These are phyloP conservation scores for Venturia effusa DNA, from an alignment of 2,329 filamentous ascomycete genomes.

Conservation along the genomic window DNA sequence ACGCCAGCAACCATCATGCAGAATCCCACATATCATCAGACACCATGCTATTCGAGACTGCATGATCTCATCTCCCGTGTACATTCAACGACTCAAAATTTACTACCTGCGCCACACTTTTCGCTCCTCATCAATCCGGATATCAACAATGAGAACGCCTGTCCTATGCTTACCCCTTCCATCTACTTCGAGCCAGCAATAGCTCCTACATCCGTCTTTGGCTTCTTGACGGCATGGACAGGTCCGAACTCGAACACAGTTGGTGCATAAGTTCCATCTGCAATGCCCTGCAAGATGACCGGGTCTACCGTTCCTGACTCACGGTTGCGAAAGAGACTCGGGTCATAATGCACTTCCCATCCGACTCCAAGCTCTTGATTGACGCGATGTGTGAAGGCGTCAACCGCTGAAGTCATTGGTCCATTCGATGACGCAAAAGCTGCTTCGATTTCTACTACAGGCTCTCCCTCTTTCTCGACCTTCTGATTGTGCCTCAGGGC, in stretches of 20 bases:
- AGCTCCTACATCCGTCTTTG: not conserved
- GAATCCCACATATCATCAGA: not conserved
- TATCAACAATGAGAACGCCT: not conserved
- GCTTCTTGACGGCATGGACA: not conserved
- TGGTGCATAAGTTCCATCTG: not conserved
- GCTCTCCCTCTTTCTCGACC: not conserved
- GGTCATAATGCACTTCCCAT: not conserved
- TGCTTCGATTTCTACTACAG: not conserved
- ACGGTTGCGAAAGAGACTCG: not conserved
- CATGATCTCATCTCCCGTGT: not conserved
- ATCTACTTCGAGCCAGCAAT: not conserved
- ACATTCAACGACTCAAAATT: not conserved
- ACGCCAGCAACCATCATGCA: not conserved
- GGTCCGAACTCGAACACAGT: not conserved
- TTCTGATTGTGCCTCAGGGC: not conserved
- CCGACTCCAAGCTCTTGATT: not conserved
- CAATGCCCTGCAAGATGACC: not conserved
- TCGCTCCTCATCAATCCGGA: not conserved
- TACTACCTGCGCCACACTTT: not conserved
- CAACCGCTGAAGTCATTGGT: not conserved
- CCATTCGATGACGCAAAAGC: not conserved
- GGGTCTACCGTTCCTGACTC: not conserved
- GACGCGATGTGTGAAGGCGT: not conserved
- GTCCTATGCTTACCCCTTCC: not conserved
- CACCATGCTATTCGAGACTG: not conserved